Percentiles rank a stretch among this genome's conserved stretches.
phyloP scores from a whole-genome alignment of 2,329 filamentous ascomycete genomes.

The Ilyonectria destructans region DNA sequence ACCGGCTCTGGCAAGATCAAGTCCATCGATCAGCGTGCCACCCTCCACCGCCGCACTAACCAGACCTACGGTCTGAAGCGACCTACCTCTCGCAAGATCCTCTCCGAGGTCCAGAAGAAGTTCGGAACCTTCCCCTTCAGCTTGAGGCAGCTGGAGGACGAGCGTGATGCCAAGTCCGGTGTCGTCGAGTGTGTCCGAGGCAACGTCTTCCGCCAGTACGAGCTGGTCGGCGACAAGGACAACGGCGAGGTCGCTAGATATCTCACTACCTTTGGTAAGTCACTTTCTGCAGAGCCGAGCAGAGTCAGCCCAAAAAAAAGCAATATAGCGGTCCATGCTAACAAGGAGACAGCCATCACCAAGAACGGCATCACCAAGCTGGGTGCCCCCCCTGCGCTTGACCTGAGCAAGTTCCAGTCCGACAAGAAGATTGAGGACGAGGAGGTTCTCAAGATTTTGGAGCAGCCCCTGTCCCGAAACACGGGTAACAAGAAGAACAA shows the following conservation, averaged over 20 bases:
- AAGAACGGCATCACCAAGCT: constrained; percentile 97
- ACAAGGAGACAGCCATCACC: constrained; percentile 80
- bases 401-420: constrained; percentile 88
- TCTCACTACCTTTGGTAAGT: constrained; percentile 93
- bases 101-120: constrained; percentile 97
- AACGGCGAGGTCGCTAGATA: constrained; percentile 86
- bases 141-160: constrained; percentile 95
- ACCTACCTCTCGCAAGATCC: constrained; percentile 90
- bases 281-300: neutral
- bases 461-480: constrained; percentile 88
- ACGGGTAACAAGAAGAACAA: constrained; percentile 95
- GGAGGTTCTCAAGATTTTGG: constrained; percentile 94
- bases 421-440: constrained; percentile 99
- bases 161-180: constrained; percentile 95
- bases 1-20: constrained; percentile 96
- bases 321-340: constrained; percentile 21
- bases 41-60: constrained; percentile 92
- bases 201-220: constrained; percentile 95
- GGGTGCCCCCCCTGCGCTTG: constrained; percentile 81
- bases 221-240: constrained; percentile 96
- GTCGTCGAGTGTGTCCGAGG: constrained; percentile 96
- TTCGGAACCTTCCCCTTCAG: constrained; percentile 99
- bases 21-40: constrained; percentile 88
- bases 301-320: neutral
- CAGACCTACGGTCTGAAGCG: constrained; percentile 96